Base-by-base conservation (phyloP, 2,329 filamentous ascomycete genomes). In the Aspergillus fischeri region DNA sequence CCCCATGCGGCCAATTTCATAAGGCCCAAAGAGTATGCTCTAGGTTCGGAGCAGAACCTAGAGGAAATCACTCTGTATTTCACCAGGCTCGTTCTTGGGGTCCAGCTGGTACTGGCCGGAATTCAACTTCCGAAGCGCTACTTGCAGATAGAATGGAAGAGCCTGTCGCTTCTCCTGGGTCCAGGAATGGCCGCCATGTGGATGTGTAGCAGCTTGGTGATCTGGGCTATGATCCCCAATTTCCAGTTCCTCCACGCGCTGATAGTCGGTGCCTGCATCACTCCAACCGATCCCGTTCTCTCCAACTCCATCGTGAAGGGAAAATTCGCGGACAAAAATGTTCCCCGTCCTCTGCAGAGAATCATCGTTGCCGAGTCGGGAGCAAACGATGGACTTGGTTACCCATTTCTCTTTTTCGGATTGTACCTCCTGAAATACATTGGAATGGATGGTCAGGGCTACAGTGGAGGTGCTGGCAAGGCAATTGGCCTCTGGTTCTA, bases 221-320 rank as follows among this genome's bases (percentile, higher is more conserved):
- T 96, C 48, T 96, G 87, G 86, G 88, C 75, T 0, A 74, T 96
- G 60, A 85, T 92, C 1, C 90, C 90, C 0, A 77, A 85, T 51
- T 78, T 93, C 17, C 79, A 79, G 29, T 90, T 94, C 62, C 79
- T 96, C 1, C 88, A 94, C 63, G 89, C 92, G 0, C 80, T 96
- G 10, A 89, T 87, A 17, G 80, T 96, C 10, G 92, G 86, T 1
- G 89, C 92, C 0, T 96, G 92, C 67, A 86, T 97, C n/a, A 94
- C 92, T 2, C 92, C 92, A 0, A 96, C 92, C 0, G 92, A 97
- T 66, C 92, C 92, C 0, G 86, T 96, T 1, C 74, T 96, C 41
- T 93, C 89, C 17, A 93, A 94, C 62, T 89, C 89, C 2, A 96
- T 96, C 56, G 91, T 96, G 49, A 96, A 96, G 77, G 92, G 92